Percentiles rank a stretch among this genome's conserved stretches.
phyloP scores from a whole-genome alignment of 148 eudicot species.

The Linanthus parryae region DNA sequence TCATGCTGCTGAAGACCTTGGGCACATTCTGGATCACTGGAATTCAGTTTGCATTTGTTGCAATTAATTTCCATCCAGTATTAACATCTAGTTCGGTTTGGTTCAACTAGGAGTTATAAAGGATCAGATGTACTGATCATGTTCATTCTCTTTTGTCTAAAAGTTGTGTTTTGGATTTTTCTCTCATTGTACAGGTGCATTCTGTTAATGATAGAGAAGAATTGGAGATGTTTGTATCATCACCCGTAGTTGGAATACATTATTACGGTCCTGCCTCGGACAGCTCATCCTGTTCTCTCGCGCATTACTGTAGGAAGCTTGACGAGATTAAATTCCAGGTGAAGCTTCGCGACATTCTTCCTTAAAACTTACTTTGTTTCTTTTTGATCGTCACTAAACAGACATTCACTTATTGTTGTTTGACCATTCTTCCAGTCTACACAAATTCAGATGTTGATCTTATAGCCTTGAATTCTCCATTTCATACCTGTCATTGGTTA shows the following conservation, averaged over 20 bases:
- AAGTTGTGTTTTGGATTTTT: not conserved
- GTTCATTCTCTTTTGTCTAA: not conserved
- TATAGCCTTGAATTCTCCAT: no score
- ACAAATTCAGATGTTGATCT: no score
- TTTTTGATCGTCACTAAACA: no score
- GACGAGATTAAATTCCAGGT: slow-evolving; percentile 69
- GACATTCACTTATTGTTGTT: not conserved
- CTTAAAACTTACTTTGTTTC: slow-evolving; percentile 6
- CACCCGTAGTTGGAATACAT: slow-evolving; percentile 61
- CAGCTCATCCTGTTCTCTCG: slow-evolving; percentile 21
- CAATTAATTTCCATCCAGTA: not conserved
- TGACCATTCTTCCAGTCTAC: no score
- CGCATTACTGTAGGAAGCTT: slow-evolving; percentile 35
- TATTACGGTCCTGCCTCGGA: slow-evolving; percentile 36
- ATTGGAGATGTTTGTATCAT: slow-evolving; percentile 62
- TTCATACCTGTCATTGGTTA: no score
- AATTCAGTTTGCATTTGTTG: not conserved
- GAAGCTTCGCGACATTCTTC: slow-evolving; percentile 8
- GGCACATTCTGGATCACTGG: not conserved
- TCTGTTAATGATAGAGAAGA: slow-evolving; percentile 66
- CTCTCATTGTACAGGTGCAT: slow-evolving; percentile 49
- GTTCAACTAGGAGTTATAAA: not conserved
- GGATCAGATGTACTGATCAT: not conserved
- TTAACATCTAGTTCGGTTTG: not conserved
- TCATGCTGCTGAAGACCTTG: not conserved